Conservation (phyloP, 345 rosid genomes). For the Litchi chinensis region DNA sequence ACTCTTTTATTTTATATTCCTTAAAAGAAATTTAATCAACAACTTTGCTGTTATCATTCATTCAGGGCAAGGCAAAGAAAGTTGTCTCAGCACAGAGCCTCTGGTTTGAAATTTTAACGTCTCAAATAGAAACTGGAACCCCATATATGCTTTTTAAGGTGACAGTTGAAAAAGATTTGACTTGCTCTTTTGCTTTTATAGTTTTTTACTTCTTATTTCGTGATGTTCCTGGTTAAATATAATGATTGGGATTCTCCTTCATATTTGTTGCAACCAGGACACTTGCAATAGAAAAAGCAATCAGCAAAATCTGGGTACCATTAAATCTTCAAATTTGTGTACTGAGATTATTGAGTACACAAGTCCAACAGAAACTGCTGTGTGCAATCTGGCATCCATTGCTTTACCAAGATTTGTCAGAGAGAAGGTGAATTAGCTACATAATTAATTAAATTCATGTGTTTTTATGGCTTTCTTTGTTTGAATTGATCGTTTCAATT, state of each 20-base stretch:
- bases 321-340: constrained; percentile 90
- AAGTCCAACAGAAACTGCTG: constrained; percentile 94
- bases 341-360: constrained; percentile 88
- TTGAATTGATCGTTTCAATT: background rate
- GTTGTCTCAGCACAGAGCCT: constrained; percentile 82
- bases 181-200: background rate
- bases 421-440: constrained; percentile 57
- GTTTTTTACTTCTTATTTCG: background rate
- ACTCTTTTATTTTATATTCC: background rate
- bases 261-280: constrained; percentile 48
- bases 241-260: background rate
- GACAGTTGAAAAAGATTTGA: background rate
- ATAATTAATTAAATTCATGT: background rate
- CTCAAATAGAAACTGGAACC: constrained; percentile 96
- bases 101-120: constrained; percentile 81
- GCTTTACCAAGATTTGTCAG: constrained; percentile 83
- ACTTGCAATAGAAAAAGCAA: constrained; percentile 90
- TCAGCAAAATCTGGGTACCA: constrained; percentile 92
- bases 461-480: constrained; percentile 7
- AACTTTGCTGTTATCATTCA: background rate
- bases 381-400: constrained; percentile 94
- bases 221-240: background rate
- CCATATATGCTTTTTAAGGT: constrained; percentile 99
- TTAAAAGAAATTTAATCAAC: background rate
- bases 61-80: constrained; percentile 85